Conservation (phyloP, 2,329 filamentous ascomycete species). For the Fusarium napiforme region DNA sequence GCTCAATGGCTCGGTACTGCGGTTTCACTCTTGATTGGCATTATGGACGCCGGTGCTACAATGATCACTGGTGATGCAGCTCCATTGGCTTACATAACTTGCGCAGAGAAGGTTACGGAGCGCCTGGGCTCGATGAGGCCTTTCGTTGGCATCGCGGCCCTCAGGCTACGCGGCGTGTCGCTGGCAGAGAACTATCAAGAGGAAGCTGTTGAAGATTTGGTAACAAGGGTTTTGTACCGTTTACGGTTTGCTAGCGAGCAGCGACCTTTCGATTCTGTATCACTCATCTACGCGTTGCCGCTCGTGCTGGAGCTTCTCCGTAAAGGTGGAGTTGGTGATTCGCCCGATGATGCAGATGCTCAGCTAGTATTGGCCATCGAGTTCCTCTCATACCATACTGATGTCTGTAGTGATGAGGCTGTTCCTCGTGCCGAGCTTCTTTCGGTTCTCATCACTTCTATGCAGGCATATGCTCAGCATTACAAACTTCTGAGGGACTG, state of each 20-base stretch:
- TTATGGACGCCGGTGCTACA: constrained; percentile 83
- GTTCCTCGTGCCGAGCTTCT: constrained; percentile 83
- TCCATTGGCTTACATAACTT: constrained; percentile 81
- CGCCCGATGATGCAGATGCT: constrained; percentile 83
- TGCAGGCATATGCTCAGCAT: constrained; percentile 91
- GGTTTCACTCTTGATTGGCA: constrained; percentile 76
- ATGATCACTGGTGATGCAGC: constrained; percentile 84
- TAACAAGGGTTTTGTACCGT: constrained; percentile 90
- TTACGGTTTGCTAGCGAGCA: constrained; percentile 92
- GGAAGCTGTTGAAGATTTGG: constrained; percentile 84
- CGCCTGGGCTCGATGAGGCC: constrained; percentile 80
- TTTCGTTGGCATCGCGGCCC: constrained; percentile 88
- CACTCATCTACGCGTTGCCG: constrained; percentile 87
- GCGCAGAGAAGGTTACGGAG: constrained; percentile 77
- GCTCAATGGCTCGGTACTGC: constrained; percentile 88
- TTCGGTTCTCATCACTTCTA: constrained; percentile 76
- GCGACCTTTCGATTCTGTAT: constrained; percentile 89
- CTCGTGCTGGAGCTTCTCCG: constrained; percentile 82
- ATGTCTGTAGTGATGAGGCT: constrained; percentile 77
- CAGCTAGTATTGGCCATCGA: constrained; percentile 91
- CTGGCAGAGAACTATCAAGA: constrained; percentile 77
- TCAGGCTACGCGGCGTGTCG: constrained; percentile 81
- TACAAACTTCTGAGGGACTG: constrained; percentile 97
- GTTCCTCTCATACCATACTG: constrained; percentile 88
- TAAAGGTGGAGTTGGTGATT: constrained; percentile 79